These are phyloP conservation scores for Boletellus emodensis DNA, from an alignment of 768 basidiomycete species.

Conservation along the genomic window DNA sequence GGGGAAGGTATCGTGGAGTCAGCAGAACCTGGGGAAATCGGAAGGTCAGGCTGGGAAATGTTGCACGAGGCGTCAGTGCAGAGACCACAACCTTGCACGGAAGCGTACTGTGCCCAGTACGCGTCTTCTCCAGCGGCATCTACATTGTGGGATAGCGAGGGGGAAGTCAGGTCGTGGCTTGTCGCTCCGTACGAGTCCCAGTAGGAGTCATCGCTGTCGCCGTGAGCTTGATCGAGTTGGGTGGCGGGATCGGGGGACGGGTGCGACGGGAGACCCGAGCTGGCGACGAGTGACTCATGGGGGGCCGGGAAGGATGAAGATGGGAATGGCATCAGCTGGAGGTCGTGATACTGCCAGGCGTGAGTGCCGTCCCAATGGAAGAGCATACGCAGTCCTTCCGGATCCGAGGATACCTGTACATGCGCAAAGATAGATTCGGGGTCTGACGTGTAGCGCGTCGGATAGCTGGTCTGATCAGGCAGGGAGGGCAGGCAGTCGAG, in stretches of 20 bases:
- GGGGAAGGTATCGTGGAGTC: constrained; percentile 66
- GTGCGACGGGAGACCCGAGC: not conserved
- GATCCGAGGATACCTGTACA: constrained; percentile 40
- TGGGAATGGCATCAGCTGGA: constrained; percentile 69
- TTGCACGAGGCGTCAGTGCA: constrained; percentile 11
- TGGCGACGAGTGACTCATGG: constrained; percentile 19
- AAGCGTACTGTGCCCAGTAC: constrained; percentile 74
- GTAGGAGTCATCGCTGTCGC: constrained; percentile 50
- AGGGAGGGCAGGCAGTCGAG: constrained; percentile 37
- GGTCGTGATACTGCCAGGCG: constrained; percentile 70
- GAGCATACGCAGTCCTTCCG: constrained; percentile 50
- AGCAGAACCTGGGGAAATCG: constrained; percentile 49
- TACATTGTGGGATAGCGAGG: constrained; percentile 16
- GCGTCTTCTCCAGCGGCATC: constrained; percentile 45
- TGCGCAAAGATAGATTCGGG: constrained; percentile 54
- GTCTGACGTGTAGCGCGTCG: constrained; percentile 43
- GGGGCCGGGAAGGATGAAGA: constrained; percentile 30
- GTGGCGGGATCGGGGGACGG: not conserved
- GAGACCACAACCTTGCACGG: constrained; percentile 54
- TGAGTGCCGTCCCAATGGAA: constrained; percentile 60
- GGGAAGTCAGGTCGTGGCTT: constrained; percentile 27
- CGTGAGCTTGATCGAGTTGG: constrained; percentile 21
- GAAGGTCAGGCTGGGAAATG: constrained; percentile 5
- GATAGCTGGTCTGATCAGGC: constrained; percentile 29
- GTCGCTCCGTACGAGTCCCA: constrained; percentile 61